These are phyloP conservation scores for Kurtzmaniella quercitrusa DNA, from an alignment of 1,139 yeast genomes.

Conservation along the genomic window DNA sequence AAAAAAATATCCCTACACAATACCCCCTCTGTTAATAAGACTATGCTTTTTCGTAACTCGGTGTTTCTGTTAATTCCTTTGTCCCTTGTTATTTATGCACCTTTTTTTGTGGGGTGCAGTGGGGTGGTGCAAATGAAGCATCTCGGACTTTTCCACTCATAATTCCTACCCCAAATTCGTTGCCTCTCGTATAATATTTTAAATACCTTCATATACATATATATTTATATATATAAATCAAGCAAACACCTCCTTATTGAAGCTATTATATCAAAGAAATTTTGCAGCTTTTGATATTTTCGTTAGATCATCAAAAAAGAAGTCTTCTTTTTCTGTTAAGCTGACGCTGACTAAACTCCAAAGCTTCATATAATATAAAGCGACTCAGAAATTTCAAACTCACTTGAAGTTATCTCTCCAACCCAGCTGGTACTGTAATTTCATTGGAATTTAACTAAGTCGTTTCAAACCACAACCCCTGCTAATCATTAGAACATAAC, in stretches of 20 bases:
- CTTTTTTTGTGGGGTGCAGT: not conserved
- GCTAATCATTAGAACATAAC: not conserved
- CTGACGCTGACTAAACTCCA: no score
- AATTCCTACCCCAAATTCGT: not conserved
- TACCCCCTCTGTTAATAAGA: no score
- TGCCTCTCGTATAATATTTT: not conserved
- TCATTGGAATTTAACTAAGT: not conserved
- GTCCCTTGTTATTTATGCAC: not conserved
- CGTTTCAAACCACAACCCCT: no score
- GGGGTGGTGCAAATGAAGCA: not conserved
- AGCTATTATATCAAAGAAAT: no score
- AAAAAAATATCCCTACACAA: not conserved
- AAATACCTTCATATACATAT: conserved; percentile 6
- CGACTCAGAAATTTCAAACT: not conserved
- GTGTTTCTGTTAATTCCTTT: not conserved
- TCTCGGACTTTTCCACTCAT: not conserved
- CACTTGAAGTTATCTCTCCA: not conserved
- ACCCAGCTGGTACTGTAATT: conserved; percentile 3
- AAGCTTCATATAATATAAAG: no score
- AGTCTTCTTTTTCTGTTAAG: no score
- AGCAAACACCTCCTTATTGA: not conserved
- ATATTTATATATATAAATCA: not conserved
- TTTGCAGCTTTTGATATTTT: no score
- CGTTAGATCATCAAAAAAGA: no score
- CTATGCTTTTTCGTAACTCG: not conserved